Conservation (phyloP, 371 early-diverging fungal genomes). For the Fennellomyces sp. region DNA sequence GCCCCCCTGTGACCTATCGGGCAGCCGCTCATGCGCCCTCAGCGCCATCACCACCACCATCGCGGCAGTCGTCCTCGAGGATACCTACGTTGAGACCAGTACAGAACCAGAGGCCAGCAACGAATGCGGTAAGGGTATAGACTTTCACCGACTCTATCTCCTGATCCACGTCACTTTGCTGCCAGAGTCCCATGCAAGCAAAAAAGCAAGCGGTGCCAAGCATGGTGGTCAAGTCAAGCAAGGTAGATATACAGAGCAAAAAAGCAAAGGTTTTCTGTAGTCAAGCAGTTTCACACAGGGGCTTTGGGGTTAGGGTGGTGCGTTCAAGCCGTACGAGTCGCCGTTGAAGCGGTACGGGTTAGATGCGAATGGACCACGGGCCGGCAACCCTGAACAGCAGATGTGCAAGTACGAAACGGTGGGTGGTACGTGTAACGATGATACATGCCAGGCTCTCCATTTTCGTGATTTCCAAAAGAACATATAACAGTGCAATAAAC, state of each 20-base stretch:
- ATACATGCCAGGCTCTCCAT: conserved; percentile 24
- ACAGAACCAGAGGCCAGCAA: not conserved
- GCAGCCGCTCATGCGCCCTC: too few species aligned
- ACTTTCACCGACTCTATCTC: not conserved
- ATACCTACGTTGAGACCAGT: not conserved
- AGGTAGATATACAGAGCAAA: not conserved
- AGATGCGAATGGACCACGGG: too few species aligned
- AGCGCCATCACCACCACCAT: not conserved
- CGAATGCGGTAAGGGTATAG: not conserved
- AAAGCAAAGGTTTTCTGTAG: not conserved
- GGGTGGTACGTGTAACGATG: conserved; percentile 33
- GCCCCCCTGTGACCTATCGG: too few species aligned
- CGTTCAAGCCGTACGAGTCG: conserved; percentile 18
- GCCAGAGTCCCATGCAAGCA: not conserved
- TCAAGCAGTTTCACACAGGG: not conserved
- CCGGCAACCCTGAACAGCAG: too few species aligned
- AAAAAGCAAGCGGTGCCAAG: conserved; percentile 4
- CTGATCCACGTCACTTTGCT: too few species aligned
- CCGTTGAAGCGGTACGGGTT: conserved; percentile 15
- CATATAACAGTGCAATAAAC: not conserved
- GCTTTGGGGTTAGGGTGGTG: conserved; percentile 11
- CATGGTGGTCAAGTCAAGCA: not conserved
- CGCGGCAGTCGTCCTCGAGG: not conserved
- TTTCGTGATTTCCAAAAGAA: conserved; percentile 23
- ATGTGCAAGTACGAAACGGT: conserved; percentile 22